Percentiles rank a stretch among this genome's conserved stretches.
Evolutionary conservation across 2,329 filamentous ascomycete species (phyloP).

Genomic region (Volutella citrinella): DNA sequence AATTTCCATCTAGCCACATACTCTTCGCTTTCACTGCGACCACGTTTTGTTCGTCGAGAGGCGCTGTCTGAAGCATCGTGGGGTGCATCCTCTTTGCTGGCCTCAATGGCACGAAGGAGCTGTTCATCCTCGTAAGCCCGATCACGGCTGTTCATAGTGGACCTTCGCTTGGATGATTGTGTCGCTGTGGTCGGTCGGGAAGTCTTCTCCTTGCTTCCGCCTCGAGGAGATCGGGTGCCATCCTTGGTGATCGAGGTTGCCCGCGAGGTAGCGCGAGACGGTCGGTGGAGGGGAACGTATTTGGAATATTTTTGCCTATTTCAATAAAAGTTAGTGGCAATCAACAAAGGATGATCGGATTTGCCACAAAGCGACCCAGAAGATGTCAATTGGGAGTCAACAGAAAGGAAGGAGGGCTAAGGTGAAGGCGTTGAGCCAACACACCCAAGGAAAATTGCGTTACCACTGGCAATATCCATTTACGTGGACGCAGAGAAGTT

Average conservation of each 20-base stretch:
- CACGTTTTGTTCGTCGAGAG: conserved; percentile 72
- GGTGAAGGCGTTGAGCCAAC: no score
- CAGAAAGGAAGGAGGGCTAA: no score
- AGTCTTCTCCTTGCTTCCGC: conserved; percentile 53
- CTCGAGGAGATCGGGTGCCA: conserved; percentile 50
- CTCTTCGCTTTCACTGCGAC: conserved; percentile 91
- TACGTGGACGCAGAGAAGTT: not conserved
- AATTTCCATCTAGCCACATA: conserved; percentile 61
- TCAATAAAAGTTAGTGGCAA: conserved; percentile 20
- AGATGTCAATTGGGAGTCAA: no score
- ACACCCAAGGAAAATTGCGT: conserved; percentile 1
- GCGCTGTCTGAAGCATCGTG: conserved; percentile 48
- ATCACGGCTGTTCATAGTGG: conserved; percentile 95
- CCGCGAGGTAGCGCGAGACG: conserved; percentile 55
- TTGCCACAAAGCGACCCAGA: no score
- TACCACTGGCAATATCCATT: no score
- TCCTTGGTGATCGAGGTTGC: conserved; percentile 67
- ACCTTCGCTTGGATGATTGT: conserved; percentile 71
- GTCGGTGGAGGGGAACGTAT: conserved; percentile 58
- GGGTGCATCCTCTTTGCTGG: conserved; percentile 79
- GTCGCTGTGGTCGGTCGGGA: conserved; percentile 49
- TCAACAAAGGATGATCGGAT: no score
- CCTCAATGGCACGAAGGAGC: conserved; percentile 84
- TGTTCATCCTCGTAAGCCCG: conserved; percentile 95
- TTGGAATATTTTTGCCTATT: conserved; percentile 63